phyloP scores from a whole-genome alignment of 83 land plant species.

The Isoetes engelmannii region DNA sequence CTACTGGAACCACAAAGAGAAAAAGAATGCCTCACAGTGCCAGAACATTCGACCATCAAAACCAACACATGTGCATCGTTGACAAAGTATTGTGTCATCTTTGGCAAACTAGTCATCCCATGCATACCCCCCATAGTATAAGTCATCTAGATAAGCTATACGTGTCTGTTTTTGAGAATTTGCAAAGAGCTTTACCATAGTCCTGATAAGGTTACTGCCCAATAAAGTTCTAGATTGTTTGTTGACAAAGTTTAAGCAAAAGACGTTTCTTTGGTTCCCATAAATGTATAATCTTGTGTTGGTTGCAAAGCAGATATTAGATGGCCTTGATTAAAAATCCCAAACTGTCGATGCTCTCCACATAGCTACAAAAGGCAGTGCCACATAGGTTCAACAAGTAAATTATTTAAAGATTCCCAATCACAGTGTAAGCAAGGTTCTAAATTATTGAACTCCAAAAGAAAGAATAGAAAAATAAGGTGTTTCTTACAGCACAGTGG shows the following conservation, averaged over 20 bases:
- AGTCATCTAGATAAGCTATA: background rate
- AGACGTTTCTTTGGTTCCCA: conserved; percentile 5
- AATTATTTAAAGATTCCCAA: background rate
- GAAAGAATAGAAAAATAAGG: background rate
- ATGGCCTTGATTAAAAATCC: conserved; percentile 51
- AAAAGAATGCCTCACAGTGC: conserved; percentile 45
- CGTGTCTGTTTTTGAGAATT: background rate
- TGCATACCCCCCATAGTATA: conserved; percentile 1
- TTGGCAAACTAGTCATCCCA: background rate
- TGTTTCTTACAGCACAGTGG: conserved; percentile 47
- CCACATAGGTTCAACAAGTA: background rate
- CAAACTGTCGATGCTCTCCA: conserved; percentile 63
- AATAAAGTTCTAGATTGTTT: background rate
- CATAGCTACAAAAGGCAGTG: conserved; percentile 41
- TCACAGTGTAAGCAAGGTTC: too few relatives aligned
- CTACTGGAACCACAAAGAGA: background rate
- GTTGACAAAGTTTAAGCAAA: background rate
- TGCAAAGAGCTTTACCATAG: background rate
- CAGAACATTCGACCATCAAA: conserved; percentile 90
- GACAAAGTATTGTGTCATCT: conserved; percentile 7
- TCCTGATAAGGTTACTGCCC: too few relatives aligned
- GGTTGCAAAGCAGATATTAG: conserved; percentile 37
- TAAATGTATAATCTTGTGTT: background rate
- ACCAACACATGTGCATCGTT: conserved; percentile 49
- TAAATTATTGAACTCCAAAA: too few relatives aligned